Evolutionary conservation across 2,329 filamentous ascomycete genomes (phyloP), one percentile per base, ranked within the genome.

Genomic region (Aspergillus luchuensis): DNA sequence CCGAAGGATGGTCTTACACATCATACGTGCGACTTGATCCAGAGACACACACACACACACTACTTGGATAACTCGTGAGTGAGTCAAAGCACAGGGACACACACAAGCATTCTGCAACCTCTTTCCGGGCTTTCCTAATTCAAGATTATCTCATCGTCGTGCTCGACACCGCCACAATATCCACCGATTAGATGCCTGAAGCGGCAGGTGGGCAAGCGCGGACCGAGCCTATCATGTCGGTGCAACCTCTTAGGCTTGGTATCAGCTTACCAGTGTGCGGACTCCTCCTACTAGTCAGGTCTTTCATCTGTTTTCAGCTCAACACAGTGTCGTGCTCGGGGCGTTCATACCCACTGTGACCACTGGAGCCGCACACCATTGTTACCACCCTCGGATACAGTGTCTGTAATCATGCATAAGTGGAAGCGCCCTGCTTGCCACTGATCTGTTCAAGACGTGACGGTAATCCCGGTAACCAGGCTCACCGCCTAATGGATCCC

Each of bases 231-330:
- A 28, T 39, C 8, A 54, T 54, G 17, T 19, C 23, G 51, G 51
- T 23, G 21, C 45, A 28, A 36, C 33, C 33, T 36, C 11, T 2
- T 36, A 36, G 33, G 33, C n/a, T 28, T 13, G 11, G 36, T 39
- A 6, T 21, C 41, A 45, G 41, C 41, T 21, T 53, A 13, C 41
- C 43, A 38, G 43, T 25, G 28, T 28, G 5, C 28, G 28, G 28
- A 28, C 28, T 28, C 21, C 21, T 28, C 4, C 28, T 28, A 28
- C 28, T 28, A 28, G 11, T 17, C 21, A 13, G 52, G 41, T 28
- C 41, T 45, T 23, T 45, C 19, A 45, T 43, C 58, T 45, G 48
- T 43, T 36, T 57, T 58, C 55, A 63, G 58, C 61, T 60, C 58
- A 48, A 43, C 33, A 45, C 28, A 15, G 41, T 47, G 13, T 36